Base-by-base conservation (phyloP, 176 grass and related monocot species). In the Puya raimondii region DNA sequence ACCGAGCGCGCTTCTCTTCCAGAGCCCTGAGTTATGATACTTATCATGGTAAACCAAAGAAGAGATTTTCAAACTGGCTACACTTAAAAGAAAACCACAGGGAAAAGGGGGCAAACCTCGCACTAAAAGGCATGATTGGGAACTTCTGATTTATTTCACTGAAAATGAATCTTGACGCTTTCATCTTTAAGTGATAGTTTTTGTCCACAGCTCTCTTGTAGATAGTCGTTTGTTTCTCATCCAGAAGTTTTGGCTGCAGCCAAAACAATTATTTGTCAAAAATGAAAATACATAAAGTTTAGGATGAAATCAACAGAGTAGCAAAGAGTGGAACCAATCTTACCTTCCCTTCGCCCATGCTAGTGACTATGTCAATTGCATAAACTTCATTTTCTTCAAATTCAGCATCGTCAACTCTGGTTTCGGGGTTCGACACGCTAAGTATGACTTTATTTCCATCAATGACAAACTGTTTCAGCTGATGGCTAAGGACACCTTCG, bases 301-400 rank as follows among this genome's bases (percentile, higher is more conserved):
- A 56, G 14, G 8, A 66, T 1, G 21, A 68, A 3, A 51, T 57
- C 0, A 14, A 17, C 2, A 61, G 10, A 10, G 63, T 26, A 25
- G 74, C 47, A n/a, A 67, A 64, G 10, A 67, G 27, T 75, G 64
- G 11, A 73, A 21, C 1, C 1, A 54, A 61, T 29, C 50, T 76
- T 58, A 99, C 95, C 90, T 99, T 99, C 13, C 94, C 95, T 80
- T 99, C 95, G 29, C 95, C 95, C 21, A 90, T 99, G 57, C 86
- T 93, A 29, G 95, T 84, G 54, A 99, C 95, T 64, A 99, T 93
- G 79, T 99, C 95, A 58, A 99, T 85, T 25, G 95, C 89, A 77
- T 99, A 99, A 9, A 99, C 89, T 83, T 99, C 95, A 84, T 99
- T 99, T 81, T 99, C 95, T 71, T 99, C 95, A 84, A 99, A 99